Evolutionary conservation across 441 rosid genomes (phyloP).

Genomic region (Caryocar brasiliense): DNA sequence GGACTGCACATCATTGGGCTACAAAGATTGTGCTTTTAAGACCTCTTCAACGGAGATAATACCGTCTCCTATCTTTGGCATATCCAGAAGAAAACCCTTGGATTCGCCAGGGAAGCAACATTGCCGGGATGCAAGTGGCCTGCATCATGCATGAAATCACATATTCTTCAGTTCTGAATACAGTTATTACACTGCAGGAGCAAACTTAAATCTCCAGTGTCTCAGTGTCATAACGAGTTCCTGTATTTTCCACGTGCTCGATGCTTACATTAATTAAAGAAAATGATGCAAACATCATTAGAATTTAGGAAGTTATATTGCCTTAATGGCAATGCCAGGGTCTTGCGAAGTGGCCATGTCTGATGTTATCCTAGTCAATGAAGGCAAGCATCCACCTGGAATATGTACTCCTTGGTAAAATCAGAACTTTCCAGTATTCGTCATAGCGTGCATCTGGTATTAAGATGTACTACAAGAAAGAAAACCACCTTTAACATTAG

Average conservation of each 20-base stretch:
- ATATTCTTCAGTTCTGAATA: no score
- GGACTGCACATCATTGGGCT: no score
- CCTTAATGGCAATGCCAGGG: no score
- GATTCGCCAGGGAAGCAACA: slow-evolving; percentile 32
- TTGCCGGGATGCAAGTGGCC: slow-evolving; percentile 77
- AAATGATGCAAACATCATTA: no score
- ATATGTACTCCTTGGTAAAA: slow-evolving; percentile 79
- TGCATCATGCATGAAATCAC: slow-evolving; percentile 30
- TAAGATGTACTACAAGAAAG: slow-evolving; percentile 44
- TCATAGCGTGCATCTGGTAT: slow-evolving; percentile 82
- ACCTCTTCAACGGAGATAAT: no score
- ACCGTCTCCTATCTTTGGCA: no score
- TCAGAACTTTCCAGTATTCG: slow-evolving; percentile 69
- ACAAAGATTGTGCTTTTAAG: no score
- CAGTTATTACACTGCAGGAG: no score
- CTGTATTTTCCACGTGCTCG: slow-evolving; percentile 82
- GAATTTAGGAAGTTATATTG: no score
- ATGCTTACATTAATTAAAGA: slow-evolving; percentile 27
- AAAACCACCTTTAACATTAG: not conserved
- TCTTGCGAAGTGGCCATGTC: slow-evolving; percentile 68
- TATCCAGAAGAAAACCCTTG: slow-evolving; percentile 36
- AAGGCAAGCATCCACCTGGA: slow-evolving; percentile 53
- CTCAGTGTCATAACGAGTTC: slow-evolving; percentile 75
- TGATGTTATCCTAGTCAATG: slow-evolving; percentile 6
- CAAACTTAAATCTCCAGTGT: slow-evolving; percentile 79